Evolutionary conservation across 768 basidiomycete genomes (phyloP), one percentile per base, ranked within the genome.

Genomic region (Lentinus tigrinus): DNA sequence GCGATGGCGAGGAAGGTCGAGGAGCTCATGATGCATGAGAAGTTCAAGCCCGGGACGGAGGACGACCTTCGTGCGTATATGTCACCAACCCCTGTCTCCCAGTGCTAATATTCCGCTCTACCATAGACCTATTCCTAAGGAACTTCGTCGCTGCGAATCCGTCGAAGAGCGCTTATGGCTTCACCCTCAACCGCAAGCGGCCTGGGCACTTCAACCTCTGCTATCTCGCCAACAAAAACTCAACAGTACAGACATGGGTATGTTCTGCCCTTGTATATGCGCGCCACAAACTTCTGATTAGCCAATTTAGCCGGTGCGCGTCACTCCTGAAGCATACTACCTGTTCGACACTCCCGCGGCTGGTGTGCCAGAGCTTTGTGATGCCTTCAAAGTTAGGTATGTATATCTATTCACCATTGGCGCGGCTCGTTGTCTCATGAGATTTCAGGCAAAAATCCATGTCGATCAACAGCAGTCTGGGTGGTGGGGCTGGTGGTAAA

Each of bases 151-250:
- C 91, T 46, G 95, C 95, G 38, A 95, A 98, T 69, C 95, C 95
- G 4, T 89, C 89, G 6, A 91, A 91, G 76, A 94, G 93, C 69
- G 92, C 94, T 74, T 99, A 99, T 68, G 96, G 93, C 11, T 99
- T 98, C 72, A 91, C 89, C 14, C 76, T 95, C 55, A 96, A 98
- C 69, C 83, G 91, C 57, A 89, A 89, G 65, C 82, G 83, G 52
- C 93, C 97, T 1, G 97, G 97, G 0, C 94, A 96, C 73, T 94
- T 98, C 78, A 90, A 84, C 67, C 81, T 98, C 6, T 90, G 88
- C 69, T 99, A 98, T 81, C 77, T 96, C 65, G 91, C 93, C 39
- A 97, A 93, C 70, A 93, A 93, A 67, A 89, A 91, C 60, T 86
- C 93, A 9, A 81, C 85, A 23, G 91, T 98, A 43, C 91, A 94